phyloP scores from a whole-genome alignment of 192 early-diverging fungal species.

The Geranomyces variabilis region DNA sequence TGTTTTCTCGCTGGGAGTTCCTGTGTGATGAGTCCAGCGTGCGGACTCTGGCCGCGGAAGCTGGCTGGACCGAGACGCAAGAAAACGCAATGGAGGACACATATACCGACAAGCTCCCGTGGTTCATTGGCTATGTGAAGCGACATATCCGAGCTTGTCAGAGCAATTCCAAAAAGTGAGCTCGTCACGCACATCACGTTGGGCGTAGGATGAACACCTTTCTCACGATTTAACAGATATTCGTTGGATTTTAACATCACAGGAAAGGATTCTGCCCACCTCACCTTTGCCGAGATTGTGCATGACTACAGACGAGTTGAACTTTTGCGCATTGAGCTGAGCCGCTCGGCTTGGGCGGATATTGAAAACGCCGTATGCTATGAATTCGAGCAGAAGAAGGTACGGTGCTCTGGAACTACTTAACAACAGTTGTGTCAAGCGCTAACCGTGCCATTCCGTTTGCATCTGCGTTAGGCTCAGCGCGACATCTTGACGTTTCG shows the following conservation, averaged over 20 bases:
- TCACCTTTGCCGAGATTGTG: constrained; percentile 40
- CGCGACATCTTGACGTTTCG: background rate
- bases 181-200: background rate
- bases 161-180: no score
- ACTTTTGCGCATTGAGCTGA: constrained; percentile 39
- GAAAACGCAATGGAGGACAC: background rate
- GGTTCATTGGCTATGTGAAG: no score
- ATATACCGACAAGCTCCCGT: no score
- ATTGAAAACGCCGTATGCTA: constrained; percentile 16
- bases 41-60: constrained; percentile 25
- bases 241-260: background rate
- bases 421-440: background rate
- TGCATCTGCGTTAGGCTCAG: background rate
- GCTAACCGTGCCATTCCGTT: no score
- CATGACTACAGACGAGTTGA: constrained; percentile 32
- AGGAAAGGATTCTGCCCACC: background rate
- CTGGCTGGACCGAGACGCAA: constrained; percentile 29
- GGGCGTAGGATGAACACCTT: background rate
- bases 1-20: constrained; percentile 42
- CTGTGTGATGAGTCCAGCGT: constrained; percentile 40
- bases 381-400: background rate
- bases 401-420: no score
- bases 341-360: constrained; percentile 27
- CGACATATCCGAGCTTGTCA: constrained; percentile 14
- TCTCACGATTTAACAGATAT: constrained; percentile 1